Evolutionary conservation across 176 grass and related monocot species (phyloP), one percentile per base, ranked within the genome.

Genomic region (Oryza officinalis): DNA sequence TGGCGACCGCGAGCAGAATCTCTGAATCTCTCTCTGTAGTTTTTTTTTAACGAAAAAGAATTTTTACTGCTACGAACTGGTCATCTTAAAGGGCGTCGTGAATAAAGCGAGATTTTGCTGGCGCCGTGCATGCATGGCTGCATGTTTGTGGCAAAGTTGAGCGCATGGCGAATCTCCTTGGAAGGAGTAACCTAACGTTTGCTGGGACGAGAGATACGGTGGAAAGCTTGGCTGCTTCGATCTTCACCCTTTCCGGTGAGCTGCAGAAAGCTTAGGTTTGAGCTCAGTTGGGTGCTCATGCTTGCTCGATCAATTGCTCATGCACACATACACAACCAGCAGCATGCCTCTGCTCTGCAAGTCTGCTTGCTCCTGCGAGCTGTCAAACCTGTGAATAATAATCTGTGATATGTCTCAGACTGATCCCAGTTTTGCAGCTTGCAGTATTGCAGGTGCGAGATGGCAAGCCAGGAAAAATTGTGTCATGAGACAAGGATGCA

Each of bases 131-230:
- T 26, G 28, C 67, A 26, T 65, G 54, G 38, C 66, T 35, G 83
- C 84, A 67, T 65, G 52, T 37, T 17, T 47, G 44, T 71, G 17
- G 22, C 33, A 71, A 67, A 79, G 25, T 35, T 26, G 17, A 40
- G 73, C 5, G 37, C 37, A 38, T 38, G n/a, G 70, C 74, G 45
- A 84, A 84, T 84, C 68, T 74, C 75, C 75, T 83, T 23, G 67
- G 67, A 33, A 81, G 69, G 31, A 52, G 65, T 69, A 44, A 44
- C 37, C 18, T 14, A 67, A 64, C 57, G 59, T 44, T 22, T 61
- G 57, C 57, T 14, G 66, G 12, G 69, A 23, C n/a, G 69, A 64
- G 10, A 75, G 70, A 76, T 57, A 65, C 57, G 32, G 28, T 26
- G 66, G 65, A 88, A 83, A 88, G 79, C 72, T 50, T 31, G 14